phyloP scores from a whole-genome alignment of 2,329 filamentous ascomycete genomes.

The Chaetomiaceae sp. region DNA sequence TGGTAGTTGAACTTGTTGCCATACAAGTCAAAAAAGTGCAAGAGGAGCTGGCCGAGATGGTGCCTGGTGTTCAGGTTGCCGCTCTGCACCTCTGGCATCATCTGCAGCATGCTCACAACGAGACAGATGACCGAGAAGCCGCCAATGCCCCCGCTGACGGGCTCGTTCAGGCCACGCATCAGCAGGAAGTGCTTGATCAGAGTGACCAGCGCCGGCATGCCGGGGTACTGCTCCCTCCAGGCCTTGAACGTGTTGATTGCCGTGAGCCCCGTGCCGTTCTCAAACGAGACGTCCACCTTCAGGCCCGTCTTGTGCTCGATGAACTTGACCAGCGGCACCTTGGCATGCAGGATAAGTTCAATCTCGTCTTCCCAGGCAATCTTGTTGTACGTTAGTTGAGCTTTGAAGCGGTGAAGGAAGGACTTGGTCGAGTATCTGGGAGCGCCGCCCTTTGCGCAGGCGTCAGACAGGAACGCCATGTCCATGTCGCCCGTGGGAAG shows the following conservation, averaged over 20 bases:
- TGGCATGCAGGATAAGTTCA: constrained; percentile 66
- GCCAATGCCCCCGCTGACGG: constrained; percentile 82
- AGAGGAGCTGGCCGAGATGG: constrained; percentile 72
- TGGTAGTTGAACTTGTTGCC: constrained; percentile 72
- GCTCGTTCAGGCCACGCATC: constrained; percentile 88
- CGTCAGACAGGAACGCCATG: constrained; percentile 65
- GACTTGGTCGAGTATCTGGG: constrained; percentile 46
- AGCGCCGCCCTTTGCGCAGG: constrained; percentile 49
- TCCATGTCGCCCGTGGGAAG: constrained; percentile 83
- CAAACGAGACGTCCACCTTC: constrained; percentile 89
- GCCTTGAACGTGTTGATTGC: constrained; percentile 73
- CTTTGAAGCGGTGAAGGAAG: constrained; percentile 56
- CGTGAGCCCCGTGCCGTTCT: constrained; percentile 75
- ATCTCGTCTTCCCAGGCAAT: constrained; percentile 55
- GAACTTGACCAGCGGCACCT: constrained; percentile 90
- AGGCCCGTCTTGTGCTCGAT: constrained; percentile 71
- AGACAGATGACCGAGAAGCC: constrained; percentile 93
- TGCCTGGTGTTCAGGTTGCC: constrained; percentile 52
- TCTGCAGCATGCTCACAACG: constrained; percentile 80
- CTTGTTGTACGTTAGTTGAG: constrained; percentile 48
- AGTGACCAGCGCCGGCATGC: constrained; percentile 79
- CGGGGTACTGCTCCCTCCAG: constrained; percentile 76
- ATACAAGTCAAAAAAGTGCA: constrained; percentile 87
- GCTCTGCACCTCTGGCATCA: constrained; percentile 65
- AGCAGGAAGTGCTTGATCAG: constrained; percentile 88